Percentiles rank a stretch among this genome's conserved stretches.
These are phyloP conservation scores for Aspergillus campestris DNA, from an alignment of 495 filamentous ascomycete genomes.

Conservation along the genomic window DNA sequence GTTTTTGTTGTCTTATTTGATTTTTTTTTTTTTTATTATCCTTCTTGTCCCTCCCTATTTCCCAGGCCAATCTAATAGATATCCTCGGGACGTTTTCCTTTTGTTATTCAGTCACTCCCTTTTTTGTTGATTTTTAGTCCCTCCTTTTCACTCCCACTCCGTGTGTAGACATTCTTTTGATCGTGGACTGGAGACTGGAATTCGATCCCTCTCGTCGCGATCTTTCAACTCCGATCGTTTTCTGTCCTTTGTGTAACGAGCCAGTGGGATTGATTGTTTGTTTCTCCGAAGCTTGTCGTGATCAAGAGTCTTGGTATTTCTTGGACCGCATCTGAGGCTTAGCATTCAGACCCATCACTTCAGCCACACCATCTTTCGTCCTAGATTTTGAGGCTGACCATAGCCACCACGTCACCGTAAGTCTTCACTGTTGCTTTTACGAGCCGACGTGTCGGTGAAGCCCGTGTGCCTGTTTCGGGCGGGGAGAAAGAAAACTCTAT, in stretches of 20 bases:
- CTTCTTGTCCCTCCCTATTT: background rate
- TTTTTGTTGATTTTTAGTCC: background rate
- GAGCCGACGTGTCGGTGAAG: no score
- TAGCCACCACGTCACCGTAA: no score
- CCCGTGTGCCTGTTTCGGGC: background rate
- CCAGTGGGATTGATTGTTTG: background rate
- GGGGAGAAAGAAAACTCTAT: no score
- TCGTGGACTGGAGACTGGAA: no score
- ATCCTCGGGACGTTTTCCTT: background rate
- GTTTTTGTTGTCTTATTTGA: background rate
- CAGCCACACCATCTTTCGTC: slow-evolving; percentile 2
- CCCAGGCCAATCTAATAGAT: background rate
- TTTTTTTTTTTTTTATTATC: slow-evolving; percentile 2
- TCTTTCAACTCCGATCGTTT: no score
- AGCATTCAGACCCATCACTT: slow-evolving; percentile 2
- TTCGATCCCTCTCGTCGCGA: no score
- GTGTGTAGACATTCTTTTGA: no score
- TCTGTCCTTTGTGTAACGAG: no score
- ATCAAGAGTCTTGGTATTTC: slow-evolving; percentile 3
- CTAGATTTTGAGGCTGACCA: background rate
- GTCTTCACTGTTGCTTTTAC: no score
- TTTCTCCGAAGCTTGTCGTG: slow-evolving; percentile 3
- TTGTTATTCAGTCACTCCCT: background rate
- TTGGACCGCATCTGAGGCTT: slow-evolving; percentile 4
- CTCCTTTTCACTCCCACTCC: no score